Evolutionary conservation across 805 yeast genomes (phyloP).

Genomic region (Hanseniaspora occidentalis): DNA sequence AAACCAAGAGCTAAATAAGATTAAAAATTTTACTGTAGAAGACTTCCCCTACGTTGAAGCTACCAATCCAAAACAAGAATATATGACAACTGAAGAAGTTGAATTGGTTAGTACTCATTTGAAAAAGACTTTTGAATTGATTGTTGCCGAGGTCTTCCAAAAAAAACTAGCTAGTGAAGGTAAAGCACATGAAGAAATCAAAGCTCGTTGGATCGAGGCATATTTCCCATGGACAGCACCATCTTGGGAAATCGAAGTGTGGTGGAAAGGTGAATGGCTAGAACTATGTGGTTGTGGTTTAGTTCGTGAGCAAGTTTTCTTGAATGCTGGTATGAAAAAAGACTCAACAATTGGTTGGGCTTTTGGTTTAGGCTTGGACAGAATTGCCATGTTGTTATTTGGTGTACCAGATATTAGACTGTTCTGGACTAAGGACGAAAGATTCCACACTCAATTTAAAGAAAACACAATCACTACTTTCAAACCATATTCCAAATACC

Average conservation of each 20-base stretch:
- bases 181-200: constrained; percentile 42
- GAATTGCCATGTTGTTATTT: constrained; percentile 90
- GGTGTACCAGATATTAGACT: constrained; percentile 92
- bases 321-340: constrained; percentile 51
- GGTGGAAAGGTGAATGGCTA: constrained; percentile 98
- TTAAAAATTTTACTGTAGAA: constrained; percentile 57
- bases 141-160: constrained; percentile 74
- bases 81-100: constrained; percentile 60
- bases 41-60: constrained; percentile 48
- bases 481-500: constrained; percentile 83
- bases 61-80: constrained; percentile 67
- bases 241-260: constrained; percentile 95
- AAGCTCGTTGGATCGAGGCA: constrained; percentile 88
- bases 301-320: constrained; percentile 64
- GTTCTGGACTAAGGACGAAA: constrained; percentile 77
- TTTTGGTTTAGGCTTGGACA: constrained; percentile 88
- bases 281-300: constrained; percentile 96
- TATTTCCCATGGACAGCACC: constrained; percentile 98
- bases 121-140: constrained; percentile 72
- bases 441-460: constrained; percentile 64
- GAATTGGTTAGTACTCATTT: constrained; percentile 62
- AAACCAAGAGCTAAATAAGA: constrained; percentile 32
- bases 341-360: constrained; percentile 83
- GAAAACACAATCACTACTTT: constrained; percentile 57
- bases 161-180: constrained; percentile 18